Evolutionary conservation across 495 filamentous ascomycete species (phyloP).

Genomic region (Bacidia rubella): DNA sequence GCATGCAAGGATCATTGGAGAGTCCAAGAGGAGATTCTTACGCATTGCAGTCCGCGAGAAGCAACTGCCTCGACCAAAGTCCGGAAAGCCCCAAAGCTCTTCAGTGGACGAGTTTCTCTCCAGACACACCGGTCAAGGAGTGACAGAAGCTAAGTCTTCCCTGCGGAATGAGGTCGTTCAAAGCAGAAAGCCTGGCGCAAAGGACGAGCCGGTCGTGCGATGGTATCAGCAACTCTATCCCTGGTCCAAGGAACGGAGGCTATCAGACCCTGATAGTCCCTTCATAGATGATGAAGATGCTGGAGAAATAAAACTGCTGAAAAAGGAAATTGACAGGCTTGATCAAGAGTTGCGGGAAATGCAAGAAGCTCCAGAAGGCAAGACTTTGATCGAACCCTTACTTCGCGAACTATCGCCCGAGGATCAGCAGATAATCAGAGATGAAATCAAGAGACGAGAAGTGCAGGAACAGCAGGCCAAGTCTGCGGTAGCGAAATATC

Average conservation of each 20-base stretch:
- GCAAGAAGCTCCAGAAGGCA: slow-evolving; percentile 19
- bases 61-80: no score
- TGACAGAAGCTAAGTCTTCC: no score
- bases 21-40: neutral
- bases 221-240: slow-evolving; percentile 19
- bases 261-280: slow-evolving; percentile 40
- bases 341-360: slow-evolving; percentile 42
- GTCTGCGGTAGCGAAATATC: slow-evolving; percentile 21
- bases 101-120: no score
- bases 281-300: slow-evolving; percentile 35
- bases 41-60: no score
- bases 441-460: slow-evolving; percentile 5
- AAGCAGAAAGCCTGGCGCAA: no score
- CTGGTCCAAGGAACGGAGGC: slow-evolving; percentile 19
- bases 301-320: slow-evolving; percentile 29
- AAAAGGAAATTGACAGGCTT: slow-evolving; percentile 34
- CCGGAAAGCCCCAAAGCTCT: no score
- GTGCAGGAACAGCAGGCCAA: slow-evolving; percentile 17
- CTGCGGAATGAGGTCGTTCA: no score
- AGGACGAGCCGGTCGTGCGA: slow-evolving; percentile 12
- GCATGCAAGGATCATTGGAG: neutral
- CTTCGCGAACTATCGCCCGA: slow-evolving; percentile 32
- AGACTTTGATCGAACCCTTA: slow-evolving; percentile 17
- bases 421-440: slow-evolving; percentile 16
- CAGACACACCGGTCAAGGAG: no score